These are phyloP conservation scores for Calonectria henricotiae DNA, from an alignment of 2,329 filamentous ascomycete species.

Conservation along the genomic window DNA sequence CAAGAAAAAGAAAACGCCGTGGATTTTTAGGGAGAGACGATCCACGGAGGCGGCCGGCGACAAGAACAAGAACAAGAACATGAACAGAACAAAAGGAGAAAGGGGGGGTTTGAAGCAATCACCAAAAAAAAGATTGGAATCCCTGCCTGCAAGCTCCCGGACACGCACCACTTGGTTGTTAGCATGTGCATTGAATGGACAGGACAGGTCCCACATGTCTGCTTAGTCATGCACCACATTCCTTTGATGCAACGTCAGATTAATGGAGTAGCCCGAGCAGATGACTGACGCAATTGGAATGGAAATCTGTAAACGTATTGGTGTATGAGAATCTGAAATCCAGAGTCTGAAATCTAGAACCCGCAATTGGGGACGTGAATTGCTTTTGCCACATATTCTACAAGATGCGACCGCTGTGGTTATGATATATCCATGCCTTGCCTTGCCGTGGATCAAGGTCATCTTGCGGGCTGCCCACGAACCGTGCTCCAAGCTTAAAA, in stretches of 20 bases:
- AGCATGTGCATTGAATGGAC: background rate
- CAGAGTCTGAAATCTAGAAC: background rate
- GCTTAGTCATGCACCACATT: conserved; percentile 34
- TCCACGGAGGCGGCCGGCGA: conserved; percentile 38
- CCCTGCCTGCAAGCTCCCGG: conserved; percentile 3
- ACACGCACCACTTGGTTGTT: conserved; percentile 18
- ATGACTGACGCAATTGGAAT: background rate
- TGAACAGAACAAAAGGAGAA: conserved; percentile 27
- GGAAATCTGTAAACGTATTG: background rate
- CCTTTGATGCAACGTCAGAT: conserved; percentile 24
- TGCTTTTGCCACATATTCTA: background rate
- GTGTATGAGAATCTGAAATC: background rate
- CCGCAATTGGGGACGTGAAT: background rate
- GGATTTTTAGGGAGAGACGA: conserved; percentile 13
- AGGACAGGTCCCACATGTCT: background rate
- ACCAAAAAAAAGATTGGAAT: conserved; percentile 29
- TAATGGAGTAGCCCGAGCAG: background rate
- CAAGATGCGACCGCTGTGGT: background rate
- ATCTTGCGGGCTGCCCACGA: background rate
- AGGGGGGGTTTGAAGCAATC: conserved; percentile 36
- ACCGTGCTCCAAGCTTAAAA: conserved; percentile 18
- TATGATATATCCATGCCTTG: background rate
- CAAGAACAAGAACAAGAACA: conserved; percentile 10
- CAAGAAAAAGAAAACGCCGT: conserved; percentile 27
- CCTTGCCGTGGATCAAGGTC: background rate